Evolutionary conservation across 164 flowering plant genomes (phyloP).

Genomic region (Magnolia kwangsiensis): DNA sequence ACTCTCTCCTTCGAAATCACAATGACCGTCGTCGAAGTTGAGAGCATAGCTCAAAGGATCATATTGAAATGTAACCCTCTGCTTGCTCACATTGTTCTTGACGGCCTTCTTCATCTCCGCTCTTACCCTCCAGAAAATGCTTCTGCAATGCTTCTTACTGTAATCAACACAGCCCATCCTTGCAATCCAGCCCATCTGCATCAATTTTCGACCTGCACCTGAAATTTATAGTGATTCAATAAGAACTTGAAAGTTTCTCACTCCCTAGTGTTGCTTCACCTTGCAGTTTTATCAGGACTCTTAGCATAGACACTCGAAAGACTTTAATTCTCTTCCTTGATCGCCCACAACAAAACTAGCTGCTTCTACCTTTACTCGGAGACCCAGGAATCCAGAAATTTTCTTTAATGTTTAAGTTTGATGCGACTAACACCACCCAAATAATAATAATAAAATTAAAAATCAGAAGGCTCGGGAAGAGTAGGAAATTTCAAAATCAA

Average conservation of each 20-base stretch:
- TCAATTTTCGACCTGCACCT: neutral
- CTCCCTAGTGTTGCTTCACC: neutral
- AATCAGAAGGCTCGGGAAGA: neutral
- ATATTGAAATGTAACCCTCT: constrained; percentile 48
- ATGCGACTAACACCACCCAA: neutral
- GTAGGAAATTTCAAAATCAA: neutral
- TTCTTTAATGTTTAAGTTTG: neutral
- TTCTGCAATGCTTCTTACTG: constrained; percentile 34
- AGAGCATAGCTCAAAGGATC: constrained; percentile 85
- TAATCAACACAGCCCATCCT: neutral
- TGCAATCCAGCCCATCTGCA: neutral
- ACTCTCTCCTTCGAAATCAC: constrained; percentile 9
- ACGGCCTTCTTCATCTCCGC: constrained; percentile 52
- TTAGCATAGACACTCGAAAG: neutral
- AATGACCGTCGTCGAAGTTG: constrained; percentile 69
- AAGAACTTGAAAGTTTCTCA: no score
- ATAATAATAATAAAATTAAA: no score
- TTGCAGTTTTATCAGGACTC: neutral
- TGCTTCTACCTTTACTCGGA: no score
- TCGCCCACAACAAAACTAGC: neutral
- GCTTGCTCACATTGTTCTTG: constrained; percentile 30
- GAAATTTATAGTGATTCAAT: no score
- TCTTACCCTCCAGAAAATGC: constrained; percentile 52
- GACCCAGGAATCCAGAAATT: neutral
- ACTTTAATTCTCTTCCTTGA: neutral